Percentiles rank a stretch among this genome's conserved stretches.
Evolutionary conservation across 2,329 filamentous ascomycete species (phyloP).

Genomic region (Penicillium crustosum): DNA sequence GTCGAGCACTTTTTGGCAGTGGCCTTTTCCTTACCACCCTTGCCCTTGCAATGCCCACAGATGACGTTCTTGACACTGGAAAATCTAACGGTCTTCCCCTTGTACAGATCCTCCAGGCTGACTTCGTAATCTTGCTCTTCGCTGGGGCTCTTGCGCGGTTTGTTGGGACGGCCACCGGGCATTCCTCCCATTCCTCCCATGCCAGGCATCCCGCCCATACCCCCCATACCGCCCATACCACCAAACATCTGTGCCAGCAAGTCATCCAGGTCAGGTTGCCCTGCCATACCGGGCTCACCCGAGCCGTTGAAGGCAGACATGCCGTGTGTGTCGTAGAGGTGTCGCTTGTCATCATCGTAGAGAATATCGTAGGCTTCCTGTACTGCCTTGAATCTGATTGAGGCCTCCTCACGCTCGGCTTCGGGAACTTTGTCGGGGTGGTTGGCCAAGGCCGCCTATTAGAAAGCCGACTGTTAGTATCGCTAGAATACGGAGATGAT

Average conservation of each 20-base stretch:
- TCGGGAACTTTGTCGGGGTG: slow-evolving; percentile 96
- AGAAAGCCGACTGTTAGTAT: slow-evolving; percentile 9
- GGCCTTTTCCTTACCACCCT: slow-evolving; percentile 86
- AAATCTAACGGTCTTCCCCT: slow-evolving; percentile 97
- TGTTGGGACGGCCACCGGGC: slow-evolving; percentile 36
- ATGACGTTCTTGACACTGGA: slow-evolving; percentile 91
- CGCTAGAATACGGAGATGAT: neutral
- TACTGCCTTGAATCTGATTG: slow-evolving; percentile 88
- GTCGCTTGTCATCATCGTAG: slow-evolving; percentile 88
- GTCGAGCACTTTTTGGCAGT: slow-evolving; percentile 79
- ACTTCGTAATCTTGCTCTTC: slow-evolving; percentile 92
- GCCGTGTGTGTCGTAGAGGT: slow-evolving; percentile 88
- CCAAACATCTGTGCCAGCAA: slow-evolving; percentile 90
- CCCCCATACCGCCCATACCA: slow-evolving; percentile 56
- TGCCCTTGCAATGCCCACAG: slow-evolving; percentile 83
- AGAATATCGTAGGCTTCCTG: slow-evolving; percentile 98
- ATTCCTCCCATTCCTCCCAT: slow-evolving; percentile 36
- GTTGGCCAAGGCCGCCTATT: slow-evolving; percentile 76
- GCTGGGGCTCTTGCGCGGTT: slow-evolving; percentile 66
- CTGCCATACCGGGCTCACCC: slow-evolving; percentile 63
- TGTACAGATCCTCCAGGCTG: slow-evolving; percentile 91
- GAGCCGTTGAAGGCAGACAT: slow-evolving; percentile 92
- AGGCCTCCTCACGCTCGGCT: slow-evolving; percentile 78
- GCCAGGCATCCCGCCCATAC: slow-evolving; percentile 58
- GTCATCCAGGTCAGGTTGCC: slow-evolving; percentile 75